Base-by-base conservation (phyloP, 148 eudicot genomes). In the Rhododendron simsii region DNA sequence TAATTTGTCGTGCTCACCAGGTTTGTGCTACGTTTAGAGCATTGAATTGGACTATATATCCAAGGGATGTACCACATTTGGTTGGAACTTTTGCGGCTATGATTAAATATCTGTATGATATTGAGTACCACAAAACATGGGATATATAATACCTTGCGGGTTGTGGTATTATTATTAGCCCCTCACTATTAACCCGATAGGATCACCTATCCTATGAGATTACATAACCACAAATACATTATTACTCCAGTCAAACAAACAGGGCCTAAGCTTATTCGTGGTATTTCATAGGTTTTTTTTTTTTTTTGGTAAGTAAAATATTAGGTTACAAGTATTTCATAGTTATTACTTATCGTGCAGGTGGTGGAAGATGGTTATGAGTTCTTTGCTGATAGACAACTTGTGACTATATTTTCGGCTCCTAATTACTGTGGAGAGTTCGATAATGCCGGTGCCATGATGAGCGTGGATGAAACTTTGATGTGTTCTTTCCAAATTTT, bases 281-380 rank as follows among this genome's bases (percentile, higher is more conserved):
- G 50, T 75, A n/a, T 53, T 30, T 57, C 53, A 55, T 57, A 8
- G n/a, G 0, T 41, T 41, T 5, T 41, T 39, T 41, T 5, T 5
- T 41, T 41, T 41, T 41, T 41, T 41, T 6, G 45, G 45, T 41
- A 6, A 41, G 7, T 41, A 41, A 5, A 41, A 41, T 6, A 41
- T 41, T 41, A 6, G 45, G 45, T 41, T 41, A 41, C 7, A 41
- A 53, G 37, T 75, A n/a, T 53, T 30, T 57, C 53, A 55, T 57
- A 8, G n/a, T 20, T 48, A 50, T 59, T 86, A 28, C 13, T 78
- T 30, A 41, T 80, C 48, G 5, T 86, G 30, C 87, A 91, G 93
- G 93, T 91, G 55, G 93, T 91, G 30, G 93, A 91, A 87, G 93
- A 91, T 87, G 93, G 93, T 45, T 91, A 91, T 39, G 93, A 91